Evolutionary conservation across 345 rosid genomes (phyloP).

Genomic region (Euphorbia pulcherrima): DNA sequence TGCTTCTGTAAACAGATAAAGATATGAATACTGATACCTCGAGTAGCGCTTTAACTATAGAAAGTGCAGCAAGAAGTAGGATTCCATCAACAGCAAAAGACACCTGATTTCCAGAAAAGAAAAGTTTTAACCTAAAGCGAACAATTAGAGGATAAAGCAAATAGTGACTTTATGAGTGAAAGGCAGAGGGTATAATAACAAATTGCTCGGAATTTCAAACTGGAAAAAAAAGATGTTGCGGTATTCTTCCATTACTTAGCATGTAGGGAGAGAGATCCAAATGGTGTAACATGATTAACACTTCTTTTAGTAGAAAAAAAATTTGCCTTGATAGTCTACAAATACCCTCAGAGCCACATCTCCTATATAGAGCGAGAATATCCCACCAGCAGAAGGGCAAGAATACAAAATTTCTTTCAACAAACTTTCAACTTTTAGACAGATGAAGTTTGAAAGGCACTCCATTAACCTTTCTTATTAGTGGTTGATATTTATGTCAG

Average conservation of each 20-base stretch:
- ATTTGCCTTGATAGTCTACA: neutral
- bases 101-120: conserved; percentile 36
- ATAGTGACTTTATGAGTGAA: neutral
- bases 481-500: neutral
- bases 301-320: neutral
- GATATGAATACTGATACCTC: conserved; percentile 42
- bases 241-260: neutral
- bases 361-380: neutral
- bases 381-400: neutral
- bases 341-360: neutral
- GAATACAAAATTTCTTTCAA: neutral
- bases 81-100: conserved; percentile 84
- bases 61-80: conserved; percentile 60
- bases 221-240: neutral
- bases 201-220: conserved; percentile 2
- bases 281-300: neutral
- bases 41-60: conserved; percentile 62
- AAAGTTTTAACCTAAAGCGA: neutral
- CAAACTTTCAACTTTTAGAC: neutral
- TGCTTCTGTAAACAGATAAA: neutral
- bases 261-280: neutral
- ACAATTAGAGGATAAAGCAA: neutral
- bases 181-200: neutral
- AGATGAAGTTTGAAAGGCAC: neutral
- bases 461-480: neutral